Evolutionary conservation across 306 rosid species (phyloP).

Genomic region (Citrullus colocynthis): DNA sequence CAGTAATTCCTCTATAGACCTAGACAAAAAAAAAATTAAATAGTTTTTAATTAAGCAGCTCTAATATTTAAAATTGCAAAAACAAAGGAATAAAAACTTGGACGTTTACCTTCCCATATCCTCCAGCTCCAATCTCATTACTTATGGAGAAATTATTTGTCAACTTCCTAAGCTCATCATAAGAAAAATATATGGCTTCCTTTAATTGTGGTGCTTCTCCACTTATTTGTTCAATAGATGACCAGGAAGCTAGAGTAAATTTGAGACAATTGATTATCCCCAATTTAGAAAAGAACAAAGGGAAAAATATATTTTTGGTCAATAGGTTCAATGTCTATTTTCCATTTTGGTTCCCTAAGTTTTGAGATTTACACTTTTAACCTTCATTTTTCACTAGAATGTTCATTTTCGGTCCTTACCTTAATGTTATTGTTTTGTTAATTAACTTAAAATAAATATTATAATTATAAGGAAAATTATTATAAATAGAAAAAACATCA

Average conservation of each 20-base stretch:
- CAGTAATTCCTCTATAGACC: constrained; percentile 59
- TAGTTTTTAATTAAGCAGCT: neutral
- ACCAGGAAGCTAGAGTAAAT: constrained; percentile 34
- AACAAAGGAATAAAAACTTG: neutral
- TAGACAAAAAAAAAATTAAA: constrained; percentile 5
- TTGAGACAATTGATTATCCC: no score
- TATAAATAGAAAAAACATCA: no score
- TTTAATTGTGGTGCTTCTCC: constrained; percentile 35
- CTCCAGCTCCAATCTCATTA: constrained; percentile 55
- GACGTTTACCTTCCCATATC: constrained; percentile 60
- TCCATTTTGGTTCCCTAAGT: no score
- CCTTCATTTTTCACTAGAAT: no score
- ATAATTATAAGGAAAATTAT: no score
- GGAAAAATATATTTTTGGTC: no score
- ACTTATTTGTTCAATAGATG: constrained; percentile 18
- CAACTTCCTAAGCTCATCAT: constrained; percentile 50
- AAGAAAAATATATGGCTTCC: constrained; percentile 60
- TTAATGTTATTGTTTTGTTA: no score
- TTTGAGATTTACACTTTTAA: no score
- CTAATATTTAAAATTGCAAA: neutral
- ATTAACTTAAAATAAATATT: no score
- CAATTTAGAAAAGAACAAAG: neutral
- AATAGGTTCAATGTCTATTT: no score
- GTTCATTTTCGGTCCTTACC: no score
- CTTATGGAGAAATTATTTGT: constrained; percentile 38